Percentiles rank a stretch among this genome's conserved stretches.
These are phyloP conservation scores for Erodium trifolium DNA, from an alignment of 441 rosid species.

Conservation along the genomic window DNA sequence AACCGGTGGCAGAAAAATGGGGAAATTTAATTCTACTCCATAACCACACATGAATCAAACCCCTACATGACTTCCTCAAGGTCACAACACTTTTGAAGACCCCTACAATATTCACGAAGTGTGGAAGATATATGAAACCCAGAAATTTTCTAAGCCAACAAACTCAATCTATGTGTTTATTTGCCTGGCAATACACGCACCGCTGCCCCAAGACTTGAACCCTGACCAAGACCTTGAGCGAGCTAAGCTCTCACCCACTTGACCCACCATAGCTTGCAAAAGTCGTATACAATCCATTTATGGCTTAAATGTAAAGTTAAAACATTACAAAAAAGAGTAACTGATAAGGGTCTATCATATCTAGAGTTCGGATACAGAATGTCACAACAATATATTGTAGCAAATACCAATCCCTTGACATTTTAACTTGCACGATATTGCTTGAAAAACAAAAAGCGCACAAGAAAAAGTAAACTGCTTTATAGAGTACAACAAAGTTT, in stretches of 20 bases:
- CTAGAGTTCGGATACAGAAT: not conserved
- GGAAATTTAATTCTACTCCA: not conserved
- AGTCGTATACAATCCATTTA: not conserved
- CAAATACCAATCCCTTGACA: not conserved
- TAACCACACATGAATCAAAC: not conserved
- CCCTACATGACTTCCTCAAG: conserved; percentile 4
- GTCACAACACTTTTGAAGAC: not conserved
- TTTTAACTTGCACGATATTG: not conserved
- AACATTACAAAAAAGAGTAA: not conserved
- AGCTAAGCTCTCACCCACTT: not conserved
- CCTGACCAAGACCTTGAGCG: not conserved
- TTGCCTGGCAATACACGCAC: not conserved
- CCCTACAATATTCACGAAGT: not conserved
- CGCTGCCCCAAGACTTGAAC: not conserved
- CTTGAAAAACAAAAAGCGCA: not conserved
- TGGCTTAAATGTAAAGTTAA: not conserved
- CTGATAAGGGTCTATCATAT: not conserved
- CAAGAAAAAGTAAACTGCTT: not conserved
- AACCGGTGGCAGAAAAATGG: not conserved
- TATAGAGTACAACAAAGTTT: too few relatives aligned
- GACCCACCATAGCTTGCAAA: not conserved
- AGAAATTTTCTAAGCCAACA: not conserved
- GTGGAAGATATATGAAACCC: not conserved
- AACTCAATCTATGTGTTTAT: not conserved
- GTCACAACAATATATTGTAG: not conserved